phyloP scores from a whole-genome alignment of 208 protist species.

The Plasmodiophora brassicae region DNA sequence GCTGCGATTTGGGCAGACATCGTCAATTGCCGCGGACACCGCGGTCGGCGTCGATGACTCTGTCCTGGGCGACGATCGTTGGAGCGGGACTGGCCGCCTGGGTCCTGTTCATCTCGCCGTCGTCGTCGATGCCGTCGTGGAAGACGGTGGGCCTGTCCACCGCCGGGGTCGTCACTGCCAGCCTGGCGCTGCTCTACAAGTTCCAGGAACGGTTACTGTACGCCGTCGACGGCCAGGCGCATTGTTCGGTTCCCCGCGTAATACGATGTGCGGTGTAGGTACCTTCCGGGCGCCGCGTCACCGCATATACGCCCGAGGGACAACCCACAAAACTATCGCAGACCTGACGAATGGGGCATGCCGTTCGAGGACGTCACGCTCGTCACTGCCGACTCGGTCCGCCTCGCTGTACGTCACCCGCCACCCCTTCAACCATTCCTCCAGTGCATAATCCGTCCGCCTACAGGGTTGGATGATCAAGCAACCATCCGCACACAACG shows the following conservation, averaged over 20 bases:
- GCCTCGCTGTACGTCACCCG: not conserved
- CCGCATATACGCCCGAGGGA: not conserved
- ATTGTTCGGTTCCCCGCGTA: not conserved
- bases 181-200: not conserved
- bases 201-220: slow-evolving; percentile 30
- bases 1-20: too few species aligned
- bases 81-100: too few species aligned
- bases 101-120: not conserved
- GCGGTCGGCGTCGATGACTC: too few species aligned
- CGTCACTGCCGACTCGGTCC: not conserved
- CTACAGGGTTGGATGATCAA: slow-evolving; percentile 2
- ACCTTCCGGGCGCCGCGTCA: not conserved
- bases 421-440: not conserved
- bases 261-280: not conserved
- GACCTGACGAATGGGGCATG: not conserved
- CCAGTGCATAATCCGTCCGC: not conserved
- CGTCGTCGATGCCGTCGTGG: not conserved
- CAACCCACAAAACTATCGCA: not conserved
- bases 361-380: slow-evolving; percentile 10
- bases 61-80: too few species aligned
- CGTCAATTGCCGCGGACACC: too few species aligned
- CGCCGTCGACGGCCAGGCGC: not conserved
- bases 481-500: not conserved
- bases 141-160: not conserved
- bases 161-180: not conserved